phyloP scores from a whole-genome alignment of 148 eudicot genomes.

The Hydrangea macrophylla region DNA sequence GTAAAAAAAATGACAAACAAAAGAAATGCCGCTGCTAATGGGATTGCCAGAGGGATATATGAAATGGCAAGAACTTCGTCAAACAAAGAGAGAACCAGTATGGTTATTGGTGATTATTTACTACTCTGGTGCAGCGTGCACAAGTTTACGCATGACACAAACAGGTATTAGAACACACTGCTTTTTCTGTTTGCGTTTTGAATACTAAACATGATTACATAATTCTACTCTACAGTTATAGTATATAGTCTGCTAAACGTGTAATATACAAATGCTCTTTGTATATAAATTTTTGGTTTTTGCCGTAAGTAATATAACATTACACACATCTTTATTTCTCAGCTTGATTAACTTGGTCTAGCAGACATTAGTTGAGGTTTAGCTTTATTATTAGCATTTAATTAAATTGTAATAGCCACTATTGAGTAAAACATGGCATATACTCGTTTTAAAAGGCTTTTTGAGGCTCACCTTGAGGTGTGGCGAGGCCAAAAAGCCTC shows the following conservation, averaged over 20 bases:
- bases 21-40: not conserved
- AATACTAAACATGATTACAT: not conserved
- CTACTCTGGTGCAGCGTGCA: not conserved
- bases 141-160: not conserved
- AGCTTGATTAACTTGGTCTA: not conserved
- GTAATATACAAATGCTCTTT: not conserved
- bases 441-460: too few species aligned
- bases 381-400: not conserved
- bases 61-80: not conserved
- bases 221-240: not conserved
- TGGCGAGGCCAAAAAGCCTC: too few species aligned
- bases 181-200: not conserved
- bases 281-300: not conserved
- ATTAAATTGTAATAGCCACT: not conserved
- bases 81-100: not conserved
- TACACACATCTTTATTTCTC: not conserved
- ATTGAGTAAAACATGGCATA: not conserved
- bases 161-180: not conserved
- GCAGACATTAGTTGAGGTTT: too few species aligned
- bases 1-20: not conserved
- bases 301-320: not conserved
- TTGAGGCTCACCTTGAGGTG: too few species aligned
- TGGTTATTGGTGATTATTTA: not conserved
- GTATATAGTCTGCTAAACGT: not conserved
- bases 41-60: not conserved